A percentile compares a stretch with the other conserved stretches of the same genome.
Conservation (phyloP, 2,329 filamentous ascomycete species). For the Paradendryphiella salina region DNA sequence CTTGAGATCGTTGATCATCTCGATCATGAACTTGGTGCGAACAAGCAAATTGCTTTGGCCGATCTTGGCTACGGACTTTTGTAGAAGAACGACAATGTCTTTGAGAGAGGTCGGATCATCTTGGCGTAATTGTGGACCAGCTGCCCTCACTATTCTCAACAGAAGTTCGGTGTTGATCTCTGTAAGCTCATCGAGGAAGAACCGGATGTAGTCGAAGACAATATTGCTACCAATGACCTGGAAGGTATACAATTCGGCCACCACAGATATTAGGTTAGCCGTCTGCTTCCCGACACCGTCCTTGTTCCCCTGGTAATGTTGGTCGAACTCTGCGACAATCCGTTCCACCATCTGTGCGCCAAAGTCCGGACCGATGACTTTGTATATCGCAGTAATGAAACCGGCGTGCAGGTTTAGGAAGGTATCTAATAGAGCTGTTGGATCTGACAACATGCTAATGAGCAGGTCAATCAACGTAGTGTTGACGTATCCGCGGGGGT, state of each 20-base stretch:
- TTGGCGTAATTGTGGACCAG: slow-evolving; percentile 77
- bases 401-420: slow-evolving; percentile 89
- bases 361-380: slow-evolving; percentile 83
- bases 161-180: slow-evolving; percentile 89
- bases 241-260: slow-evolving; percentile 90
- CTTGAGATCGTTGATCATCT: slow-evolving; percentile 91
- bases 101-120: slow-evolving; percentile 89
- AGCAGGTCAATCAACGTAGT: slow-evolving; percentile 76
- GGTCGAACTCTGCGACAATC: slow-evolving; percentile 74
- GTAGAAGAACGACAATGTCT: slow-evolving; percentile 80
- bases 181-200: slow-evolving; percentile 73
- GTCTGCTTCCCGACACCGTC: slow-evolving; percentile 58
- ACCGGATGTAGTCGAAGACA: slow-evolving; percentile 86
- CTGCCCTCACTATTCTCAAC: slow-evolving; percentile 78
- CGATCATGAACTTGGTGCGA: slow-evolving; percentile 95
- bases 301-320: slow-evolving; percentile 58
- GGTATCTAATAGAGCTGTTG: slow-evolving; percentile 78
- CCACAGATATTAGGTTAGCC: slow-evolving; percentile 76
- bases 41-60: slow-evolving; percentile 76
- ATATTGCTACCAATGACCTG: slow-evolving; percentile 81
- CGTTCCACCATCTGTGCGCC: slow-evolving; percentile 83
- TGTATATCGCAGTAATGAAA: slow-evolving; percentile 86
- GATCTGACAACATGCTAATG: slow-evolving; percentile 76
- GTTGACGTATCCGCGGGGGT: slow-evolving; percentile 87
- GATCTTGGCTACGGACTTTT: slow-evolving; percentile 67